A percentile compares a stretch with the other conserved stretches of the same genome.
Conservation (phyloP, 2,329 filamentous ascomycete species). For the Neonectria sp. region DNA sequence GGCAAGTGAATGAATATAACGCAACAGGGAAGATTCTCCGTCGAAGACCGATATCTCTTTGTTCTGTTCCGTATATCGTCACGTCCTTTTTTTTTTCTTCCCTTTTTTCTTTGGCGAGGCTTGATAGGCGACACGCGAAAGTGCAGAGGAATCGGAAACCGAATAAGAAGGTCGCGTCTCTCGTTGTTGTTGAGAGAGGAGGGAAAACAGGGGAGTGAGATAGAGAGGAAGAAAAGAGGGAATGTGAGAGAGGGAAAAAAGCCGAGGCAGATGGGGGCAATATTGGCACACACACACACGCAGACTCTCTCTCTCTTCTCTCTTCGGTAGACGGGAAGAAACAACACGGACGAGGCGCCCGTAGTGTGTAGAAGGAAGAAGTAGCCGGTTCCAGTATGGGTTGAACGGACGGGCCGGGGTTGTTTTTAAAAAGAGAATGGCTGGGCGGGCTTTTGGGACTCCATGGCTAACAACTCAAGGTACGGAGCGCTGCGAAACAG, state of each 20-base stretch:
- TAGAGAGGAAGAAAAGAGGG: constrained; percentile 20
- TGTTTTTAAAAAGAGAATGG: constrained; percentile 28
- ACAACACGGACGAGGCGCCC: background rate
- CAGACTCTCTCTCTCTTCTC: background rate
- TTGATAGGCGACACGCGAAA: background rate
- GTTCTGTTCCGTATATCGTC: background rate
- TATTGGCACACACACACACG: background rate
- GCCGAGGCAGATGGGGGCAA: constrained; percentile 26
- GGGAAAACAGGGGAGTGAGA: constrained; percentile 23
- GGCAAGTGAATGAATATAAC: background rate
- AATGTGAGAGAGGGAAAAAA: constrained; percentile 5
- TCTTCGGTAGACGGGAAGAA: background rate
- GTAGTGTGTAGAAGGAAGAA: constrained; percentile 4
- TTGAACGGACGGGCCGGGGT: constrained; percentile 3
- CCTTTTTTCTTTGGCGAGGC: background rate
- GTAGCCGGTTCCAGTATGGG: background rate
- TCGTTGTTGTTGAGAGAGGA: constrained; percentile 34
- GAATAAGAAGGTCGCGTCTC: constrained; percentile 24
- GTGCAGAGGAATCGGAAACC: background rate
- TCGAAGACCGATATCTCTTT: background rate
- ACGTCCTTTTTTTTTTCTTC: background rate
- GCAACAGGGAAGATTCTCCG: background rate
- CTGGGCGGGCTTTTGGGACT: constrained; percentile 11
- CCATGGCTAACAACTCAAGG: constrained; percentile 15
- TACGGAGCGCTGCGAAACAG: constrained; percentile 19